Evolutionary conservation across 805 yeast species (phyloP).

Genomic region (Cyberlindnera americana): DNA sequence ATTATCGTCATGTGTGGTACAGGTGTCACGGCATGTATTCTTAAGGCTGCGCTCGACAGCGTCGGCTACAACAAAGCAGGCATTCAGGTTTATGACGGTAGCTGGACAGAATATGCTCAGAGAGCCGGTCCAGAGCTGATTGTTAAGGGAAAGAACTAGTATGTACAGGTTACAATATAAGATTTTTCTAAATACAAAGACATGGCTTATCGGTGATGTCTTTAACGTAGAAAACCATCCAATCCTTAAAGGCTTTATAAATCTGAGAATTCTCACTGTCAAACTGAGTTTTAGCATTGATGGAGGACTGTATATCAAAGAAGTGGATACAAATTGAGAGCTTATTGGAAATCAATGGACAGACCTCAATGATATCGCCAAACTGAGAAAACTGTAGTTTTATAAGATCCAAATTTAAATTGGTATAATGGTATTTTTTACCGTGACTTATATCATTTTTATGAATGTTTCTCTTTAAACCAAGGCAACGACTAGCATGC

Average conservation of each 20-base stretch:
- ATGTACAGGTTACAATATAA: constrained; percentile 5
- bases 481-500: constrained; percentile 42
- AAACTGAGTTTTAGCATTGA: constrained; percentile 50
- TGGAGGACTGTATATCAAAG: constrained; percentile 55
- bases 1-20: constrained; percentile 92
- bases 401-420: constrained; percentile 43
- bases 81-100: constrained; percentile 74
- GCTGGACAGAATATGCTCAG: constrained; percentile 87
- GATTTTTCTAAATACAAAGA: constrained; percentile 4
- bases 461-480: constrained; percentile 34
- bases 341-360: constrained; percentile 65
- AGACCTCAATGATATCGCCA: constrained; percentile 59
- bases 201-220: constrained; percentile 64
- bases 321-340: constrained; percentile 59
- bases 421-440: too few species aligned
- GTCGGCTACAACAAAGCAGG: constrained; percentile 43
- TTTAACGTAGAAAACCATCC: constrained; percentile 65
- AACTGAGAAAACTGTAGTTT: constrained; percentile 47
- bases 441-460: too few species aligned
- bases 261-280: constrained; percentile 34
- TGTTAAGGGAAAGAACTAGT: constrained; percentile 33
- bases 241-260: constrained; percentile 46
- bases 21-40: constrained; percentile 91
- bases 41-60: constrained; percentile 69
- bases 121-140: constrained; percentile 59